A percentile compares a stretch with the other conserved stretches of the same genome.
phyloP scores from a whole-genome alignment of 108 stramenopile species.

The Skeletonema potamos region DNA sequence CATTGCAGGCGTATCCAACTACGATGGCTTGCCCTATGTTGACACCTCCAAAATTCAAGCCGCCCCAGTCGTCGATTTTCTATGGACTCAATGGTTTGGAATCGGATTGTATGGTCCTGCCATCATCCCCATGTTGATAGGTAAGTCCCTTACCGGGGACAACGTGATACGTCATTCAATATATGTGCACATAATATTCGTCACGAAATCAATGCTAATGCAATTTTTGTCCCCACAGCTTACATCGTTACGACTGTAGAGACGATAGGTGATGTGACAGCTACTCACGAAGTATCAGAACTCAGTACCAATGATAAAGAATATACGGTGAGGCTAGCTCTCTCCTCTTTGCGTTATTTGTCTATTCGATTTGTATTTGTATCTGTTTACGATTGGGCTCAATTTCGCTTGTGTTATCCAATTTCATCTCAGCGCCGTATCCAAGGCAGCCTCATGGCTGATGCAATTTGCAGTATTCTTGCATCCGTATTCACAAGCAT shows the following conservation, averaged over 20 bases:
- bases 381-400: no score
- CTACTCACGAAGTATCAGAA: constrained; percentile 57
- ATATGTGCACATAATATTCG: no score
- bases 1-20: constrained; percentile 35
- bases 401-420: neutral
- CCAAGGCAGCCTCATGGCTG: constrained; percentile 65
- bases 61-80: constrained; percentile 38
- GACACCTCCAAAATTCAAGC: constrained; percentile 21
- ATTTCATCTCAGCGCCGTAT: constrained; percentile 23
- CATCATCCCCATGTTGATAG: constrained; percentile 47
- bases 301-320: constrained; percentile 43
- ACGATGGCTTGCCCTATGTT: constrained; percentile 25
- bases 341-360: neutral
- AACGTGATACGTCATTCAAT: neutral
- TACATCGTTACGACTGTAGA: constrained; percentile 76
- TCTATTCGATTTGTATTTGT: no score
- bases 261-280: constrained; percentile 72
- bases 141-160: neutral
- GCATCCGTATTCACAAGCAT: constrained; percentile 45
- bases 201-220: neutral
- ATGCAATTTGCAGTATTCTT: constrained; percentile 52
- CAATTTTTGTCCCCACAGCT: neutral
- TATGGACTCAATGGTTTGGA: constrained; percentile 55
- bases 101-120: constrained; percentile 50
- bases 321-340: constrained; percentile 35